phyloP scores from a whole-genome alignment of 192 early-diverging fungal species.

The Backusella circina region DNA sequence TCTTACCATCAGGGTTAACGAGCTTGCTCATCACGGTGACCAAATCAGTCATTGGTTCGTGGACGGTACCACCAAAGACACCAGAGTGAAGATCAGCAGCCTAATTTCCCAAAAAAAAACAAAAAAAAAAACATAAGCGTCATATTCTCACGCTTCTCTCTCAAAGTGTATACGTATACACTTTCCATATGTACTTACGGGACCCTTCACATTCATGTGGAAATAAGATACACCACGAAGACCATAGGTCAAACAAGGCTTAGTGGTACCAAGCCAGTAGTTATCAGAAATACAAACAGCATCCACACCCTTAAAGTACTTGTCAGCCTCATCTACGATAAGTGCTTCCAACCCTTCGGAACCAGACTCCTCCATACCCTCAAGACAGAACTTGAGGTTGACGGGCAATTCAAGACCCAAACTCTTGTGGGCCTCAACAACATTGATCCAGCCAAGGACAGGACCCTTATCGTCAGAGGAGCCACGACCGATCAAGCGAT shows the following conservation, averaged over 20 bases:
- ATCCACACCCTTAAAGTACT: slow-evolving; percentile 89
- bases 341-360: slow-evolving; percentile 93
- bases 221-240: slow-evolving; percentile 80
- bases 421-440: slow-evolving; percentile 90
- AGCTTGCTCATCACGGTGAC: slow-evolving; percentile 78
- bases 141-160: not conserved
- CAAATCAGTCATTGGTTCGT: slow-evolving; percentile 99
- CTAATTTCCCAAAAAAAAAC: no score
- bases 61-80: slow-evolving; percentile 90
- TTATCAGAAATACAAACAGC: slow-evolving; percentile 97
- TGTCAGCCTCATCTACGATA: slow-evolving; percentile 82
- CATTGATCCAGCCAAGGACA: slow-evolving; percentile 96
- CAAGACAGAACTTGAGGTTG: slow-evolving; percentile 96
- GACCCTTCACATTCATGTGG: slow-evolving; percentile 33
- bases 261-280: slow-evolving; percentile 95
- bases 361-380: slow-evolving; percentile 90
- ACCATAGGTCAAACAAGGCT: slow-evolving; percentile 98
- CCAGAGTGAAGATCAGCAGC: slow-evolving; percentile 91
- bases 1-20: slow-evolving; percentile 81
- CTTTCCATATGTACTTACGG: slow-evolving; percentile 8
- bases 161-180: no score
- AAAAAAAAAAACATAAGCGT: not conserved
- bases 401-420: slow-evolving; percentile 89
- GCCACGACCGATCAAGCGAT: slow-evolving; percentile 87
- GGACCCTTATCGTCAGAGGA: slow-evolving; percentile 98